Conservation (phyloP, 2,329 filamentous ascomycete species). For the Sphaerostilbella broomeana region DNA sequence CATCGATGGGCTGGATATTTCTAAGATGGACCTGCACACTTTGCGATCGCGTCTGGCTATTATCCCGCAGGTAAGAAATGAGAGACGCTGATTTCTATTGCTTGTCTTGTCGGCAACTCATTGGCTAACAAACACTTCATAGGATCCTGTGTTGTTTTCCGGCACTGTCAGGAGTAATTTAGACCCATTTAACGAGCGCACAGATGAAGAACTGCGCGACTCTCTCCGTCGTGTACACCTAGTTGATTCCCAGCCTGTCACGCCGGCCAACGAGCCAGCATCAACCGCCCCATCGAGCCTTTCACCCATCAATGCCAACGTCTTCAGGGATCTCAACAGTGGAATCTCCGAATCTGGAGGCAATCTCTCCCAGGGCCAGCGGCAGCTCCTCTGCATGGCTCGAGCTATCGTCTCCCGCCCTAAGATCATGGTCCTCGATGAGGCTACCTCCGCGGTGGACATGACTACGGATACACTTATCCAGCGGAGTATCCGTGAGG, state of each 20-base stretch:
- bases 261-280: constrained; percentile 33
- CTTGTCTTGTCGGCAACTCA: neutral
- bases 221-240: constrained; percentile 66
- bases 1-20: constrained; percentile 71
- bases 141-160: constrained; percentile 76
- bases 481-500: constrained; percentile 64
- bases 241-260: constrained; percentile 36
- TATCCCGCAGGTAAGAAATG: constrained; percentile 57
- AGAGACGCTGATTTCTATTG: neutral
- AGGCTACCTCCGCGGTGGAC: constrained; percentile 73
- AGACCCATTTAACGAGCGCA: constrained; percentile 67
- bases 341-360: constrained; percentile 64
- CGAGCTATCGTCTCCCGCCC: constrained; percentile 65
- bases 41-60: constrained; percentile 70
- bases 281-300: constrained; percentile 28
- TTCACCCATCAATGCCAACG: constrained; percentile 51
- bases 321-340: constrained; percentile 56
- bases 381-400: constrained; percentile 68
- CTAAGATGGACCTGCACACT: constrained; percentile 61
- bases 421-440: constrained; percentile 73
- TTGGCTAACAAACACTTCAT: constrained; percentile 15
- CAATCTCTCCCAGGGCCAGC: constrained; percentile 69
- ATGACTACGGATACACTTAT: constrained; percentile 70
- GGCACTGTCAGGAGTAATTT: constrained; percentile 71
- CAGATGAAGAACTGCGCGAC: constrained; percentile 61